Evolutionary conservation across 768 basidiomycete genomes (phyloP), one percentile per base, ranked within the genome.

Genomic region (Collybia sp.): DNA sequence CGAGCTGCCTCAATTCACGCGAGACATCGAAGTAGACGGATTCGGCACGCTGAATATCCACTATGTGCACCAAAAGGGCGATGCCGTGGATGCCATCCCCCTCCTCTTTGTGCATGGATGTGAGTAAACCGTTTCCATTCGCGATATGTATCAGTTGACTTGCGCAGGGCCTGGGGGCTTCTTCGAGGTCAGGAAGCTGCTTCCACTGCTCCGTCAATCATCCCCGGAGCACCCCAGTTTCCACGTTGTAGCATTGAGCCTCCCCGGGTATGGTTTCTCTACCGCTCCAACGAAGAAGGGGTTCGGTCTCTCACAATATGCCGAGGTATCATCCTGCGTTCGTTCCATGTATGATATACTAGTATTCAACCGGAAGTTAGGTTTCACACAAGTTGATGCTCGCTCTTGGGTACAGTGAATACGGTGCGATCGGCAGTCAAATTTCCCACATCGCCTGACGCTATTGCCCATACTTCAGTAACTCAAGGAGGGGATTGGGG

Each of bases 181-280:
- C 54, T 50, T 74, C 5, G 83, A 85, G 63, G 75, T 73, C 8
- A 59, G 65, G 44, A 84, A 83, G 62, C 59, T 85, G 3, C 62
- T 85, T 0, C 77, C 82, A 0, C 53, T 82, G 13, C 63, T 86
- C 44, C 66, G 71, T 0, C 54, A 67, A 12, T 63, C 63, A 1
- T 68, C 72, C 3, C 45, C 64, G n/a, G n/a, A n/a, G n/a, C n/a
- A n/a, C n/a, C n/a, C n/a, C n/a, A n/a, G n/a, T n/a, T n/a, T n/a
- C n/a, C 83, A 85, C 47, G 79, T 85, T 16, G 80, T 86, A 1
- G 77, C 75, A 0, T 51, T 75, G 9, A 76, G 80, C 51, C 52
- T 85, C 2, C 83, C 83, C 11, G 80, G 79, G 0, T 85, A 60
- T 60, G 83, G 80, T 0, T 84, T 83, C 57, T 83, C 82, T 0